Conservation (phyloP, 164 flowering plant genomes). For the Chimonanthus salicifolius region DNA sequence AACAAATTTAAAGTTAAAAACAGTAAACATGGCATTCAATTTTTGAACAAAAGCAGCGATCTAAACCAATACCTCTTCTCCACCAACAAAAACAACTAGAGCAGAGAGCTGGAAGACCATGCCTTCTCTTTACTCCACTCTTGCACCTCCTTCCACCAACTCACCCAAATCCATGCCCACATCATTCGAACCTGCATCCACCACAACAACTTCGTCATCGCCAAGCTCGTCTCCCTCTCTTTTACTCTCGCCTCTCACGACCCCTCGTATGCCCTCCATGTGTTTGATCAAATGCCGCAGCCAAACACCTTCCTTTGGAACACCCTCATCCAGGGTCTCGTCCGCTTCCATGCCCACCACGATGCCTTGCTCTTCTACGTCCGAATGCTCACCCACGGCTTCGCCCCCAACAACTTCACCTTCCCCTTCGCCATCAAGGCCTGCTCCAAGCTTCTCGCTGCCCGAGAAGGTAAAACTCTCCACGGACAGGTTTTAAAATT, state of each 20-base stretch:
- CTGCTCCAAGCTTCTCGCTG: conserved; percentile 10
- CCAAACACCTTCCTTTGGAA: conserved; percentile 14
- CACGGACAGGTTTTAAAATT: conserved; percentile 10
- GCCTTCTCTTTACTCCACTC: conserved; percentile 17
- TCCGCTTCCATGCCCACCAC: neutral
- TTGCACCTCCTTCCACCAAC: conserved; percentile 12
- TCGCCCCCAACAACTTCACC: conserved; percentile 11
- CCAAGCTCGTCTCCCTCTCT: conserved; percentile 11
- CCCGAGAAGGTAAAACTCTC: conserved; percentile 9
- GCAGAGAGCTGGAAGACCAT: conserved; percentile 12
- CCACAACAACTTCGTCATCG: conserved; percentile 16
- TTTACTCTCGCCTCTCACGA: conserved; percentile 1
- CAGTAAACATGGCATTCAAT: too few species aligned
- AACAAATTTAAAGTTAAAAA: neutral
- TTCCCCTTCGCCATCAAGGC: conserved; percentile 17
- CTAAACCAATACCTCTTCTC: neutral
- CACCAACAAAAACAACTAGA: neutral
- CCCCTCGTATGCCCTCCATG: conserved; percentile 11
- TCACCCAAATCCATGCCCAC: conserved; percentile 18
- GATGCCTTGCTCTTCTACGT: conserved; percentile 6
- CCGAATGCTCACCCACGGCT: conserved; percentile 9
- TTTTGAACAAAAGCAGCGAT: neutral
- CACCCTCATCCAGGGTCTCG: conserved; percentile 13
- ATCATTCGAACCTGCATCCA: conserved; percentile 12
- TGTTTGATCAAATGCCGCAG: conserved; percentile 10